Percentiles rank a stretch among this genome's conserved stretches.
Conservation (phyloP, 139 green algal genomes). For the Chlamydomonas schloesseri region DNA sequence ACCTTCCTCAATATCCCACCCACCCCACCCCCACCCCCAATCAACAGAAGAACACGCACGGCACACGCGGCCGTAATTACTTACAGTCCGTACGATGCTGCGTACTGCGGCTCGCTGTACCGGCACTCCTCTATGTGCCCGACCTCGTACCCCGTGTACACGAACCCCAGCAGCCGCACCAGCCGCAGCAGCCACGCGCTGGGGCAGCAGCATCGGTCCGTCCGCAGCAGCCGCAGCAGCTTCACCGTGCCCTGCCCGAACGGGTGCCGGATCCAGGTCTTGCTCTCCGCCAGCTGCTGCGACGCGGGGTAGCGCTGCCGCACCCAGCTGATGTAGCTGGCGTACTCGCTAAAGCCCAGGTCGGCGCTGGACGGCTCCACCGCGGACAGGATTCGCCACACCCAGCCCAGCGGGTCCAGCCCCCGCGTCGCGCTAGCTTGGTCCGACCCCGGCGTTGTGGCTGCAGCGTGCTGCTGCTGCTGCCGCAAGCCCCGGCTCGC, state of each 20-base stretch:
- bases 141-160: slow-evolving; percentile 57
- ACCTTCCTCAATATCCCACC: no score
- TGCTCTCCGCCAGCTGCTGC: slow-evolving; percentile 19
- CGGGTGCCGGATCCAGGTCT: slow-evolving; percentile 51
- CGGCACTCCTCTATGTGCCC: slow-evolving; percentile 48
- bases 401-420: slow-evolving; percentile 32
- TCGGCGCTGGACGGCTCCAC: slow-evolving; percentile 22
- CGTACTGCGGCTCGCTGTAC: slow-evolving; percentile 35
- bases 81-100: slow-evolving; percentile 26
- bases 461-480: no score
- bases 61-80: no score
- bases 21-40: no score
- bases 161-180: slow-evolving; percentile 16
- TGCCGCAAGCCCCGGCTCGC: no score
- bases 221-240: slow-evolving; percentile 10
- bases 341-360: slow-evolving; percentile 69
- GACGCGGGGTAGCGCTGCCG: slow-evolving; percentile 53
- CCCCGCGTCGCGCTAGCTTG: no score
- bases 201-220: slow-evolving; percentile 42
- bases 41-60: no score
- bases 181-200: neutral
- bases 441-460: no score
- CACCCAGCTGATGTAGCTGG: slow-evolving; percentile 64
- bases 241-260: slow-evolving; percentile 37
- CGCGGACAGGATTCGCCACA: slow-evolving; percentile 51